These are phyloP conservation scores for Paramecium octaurelia DNA, from an alignment of 73 alveolate genomes.

Conservation along the genomic window DNA sequence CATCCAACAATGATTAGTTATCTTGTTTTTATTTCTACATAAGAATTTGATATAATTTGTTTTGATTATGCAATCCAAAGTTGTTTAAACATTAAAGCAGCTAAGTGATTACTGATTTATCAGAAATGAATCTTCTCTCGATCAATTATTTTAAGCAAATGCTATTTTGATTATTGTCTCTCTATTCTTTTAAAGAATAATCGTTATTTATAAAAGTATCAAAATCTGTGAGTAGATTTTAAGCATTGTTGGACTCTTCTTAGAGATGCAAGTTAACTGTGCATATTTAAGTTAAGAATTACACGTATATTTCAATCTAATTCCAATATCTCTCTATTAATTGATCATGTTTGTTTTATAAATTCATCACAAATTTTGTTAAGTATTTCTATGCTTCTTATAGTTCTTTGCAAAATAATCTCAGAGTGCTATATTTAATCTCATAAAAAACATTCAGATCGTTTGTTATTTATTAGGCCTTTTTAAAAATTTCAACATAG, in stretches of 20 bases:
- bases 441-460: not conserved
- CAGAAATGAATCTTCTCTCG: not conserved
- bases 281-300: not conserved
- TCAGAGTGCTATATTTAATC: not conserved
- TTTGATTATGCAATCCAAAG: slow-evolving; percentile 4
- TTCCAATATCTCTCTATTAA: slow-evolving; percentile 26
- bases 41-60: not conserved
- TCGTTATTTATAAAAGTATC: not conserved
- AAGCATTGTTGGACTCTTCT: not conserved
- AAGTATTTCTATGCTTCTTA: not conserved
- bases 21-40: not conserved
- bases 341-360: not conserved
- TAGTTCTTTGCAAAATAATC: not conserved
- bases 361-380: not conserved
- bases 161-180: not conserved
- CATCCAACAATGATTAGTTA: not conserved
- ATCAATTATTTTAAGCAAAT: not conserved
- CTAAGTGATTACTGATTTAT: not conserved
- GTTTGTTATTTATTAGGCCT: not conserved
- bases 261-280: not conserved
- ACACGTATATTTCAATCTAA: not conserved
- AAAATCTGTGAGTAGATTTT: not conserved
- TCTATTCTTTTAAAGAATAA: not conserved
- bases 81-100: not conserved
- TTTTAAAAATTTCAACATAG: not conserved